phyloP scores from a whole-genome alignment of 306 rosid species.

The Bauhinia variegata region DNA sequence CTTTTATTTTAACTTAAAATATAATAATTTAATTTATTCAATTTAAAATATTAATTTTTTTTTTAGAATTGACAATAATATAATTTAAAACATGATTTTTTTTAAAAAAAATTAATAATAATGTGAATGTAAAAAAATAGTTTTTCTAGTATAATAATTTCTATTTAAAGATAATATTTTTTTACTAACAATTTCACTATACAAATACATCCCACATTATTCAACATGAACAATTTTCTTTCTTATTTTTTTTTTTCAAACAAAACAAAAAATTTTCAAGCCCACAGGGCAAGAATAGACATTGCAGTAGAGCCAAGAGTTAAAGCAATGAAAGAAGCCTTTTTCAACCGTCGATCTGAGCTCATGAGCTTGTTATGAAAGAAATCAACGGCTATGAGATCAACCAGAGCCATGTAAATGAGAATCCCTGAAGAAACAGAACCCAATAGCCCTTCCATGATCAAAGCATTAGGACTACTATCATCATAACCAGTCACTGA shows the following conservation, averaged over 20 bases:
- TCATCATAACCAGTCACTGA: constrained; percentile 85
- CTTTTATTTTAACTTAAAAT: too few relatives aligned
- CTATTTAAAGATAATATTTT: too few relatives aligned
- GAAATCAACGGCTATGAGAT: constrained; percentile 86
- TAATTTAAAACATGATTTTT: too few relatives aligned
- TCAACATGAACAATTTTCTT: too few relatives aligned
- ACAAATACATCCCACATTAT: too few relatives aligned
- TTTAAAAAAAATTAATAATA: too few relatives aligned
- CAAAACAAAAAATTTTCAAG: constrained; percentile 46
- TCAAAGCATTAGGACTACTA: constrained; percentile 75
- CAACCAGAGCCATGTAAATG: constrained; percentile 94
- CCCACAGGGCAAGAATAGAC: constrained; percentile 95
- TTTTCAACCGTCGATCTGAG: constrained; percentile 56
- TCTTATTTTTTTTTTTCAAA: not conserved
- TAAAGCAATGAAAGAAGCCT: constrained; percentile 69
- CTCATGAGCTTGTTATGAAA: constrained; percentile 87
- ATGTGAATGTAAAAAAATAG: too few relatives aligned
- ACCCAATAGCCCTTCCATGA: constrained; percentile 83
- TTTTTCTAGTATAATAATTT: too few relatives aligned
- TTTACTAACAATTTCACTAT: too few relatives aligned
- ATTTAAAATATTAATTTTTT: too few relatives aligned
- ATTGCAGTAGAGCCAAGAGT: constrained; percentile 77
- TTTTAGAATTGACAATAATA: too few relatives aligned
- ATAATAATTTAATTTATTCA: too few relatives aligned
- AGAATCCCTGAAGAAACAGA: constrained; percentile 88